Evolutionary conservation across 257 asterid species (phyloP).

Genomic region (Solanum okadae): DNA sequence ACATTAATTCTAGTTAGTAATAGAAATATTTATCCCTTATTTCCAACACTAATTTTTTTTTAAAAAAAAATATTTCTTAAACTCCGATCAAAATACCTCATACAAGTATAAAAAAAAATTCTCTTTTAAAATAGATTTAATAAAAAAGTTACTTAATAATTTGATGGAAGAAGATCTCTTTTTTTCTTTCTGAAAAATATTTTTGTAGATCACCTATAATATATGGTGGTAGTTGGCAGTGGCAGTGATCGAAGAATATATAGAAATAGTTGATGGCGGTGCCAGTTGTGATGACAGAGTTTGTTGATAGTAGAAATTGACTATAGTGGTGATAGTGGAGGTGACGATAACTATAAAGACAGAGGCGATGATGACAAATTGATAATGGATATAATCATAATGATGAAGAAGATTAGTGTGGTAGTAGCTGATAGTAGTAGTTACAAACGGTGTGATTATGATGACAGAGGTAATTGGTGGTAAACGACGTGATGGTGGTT

Average conservation of each 20-base stretch:
- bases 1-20: too few species aligned
- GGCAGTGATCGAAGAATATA: neutral
- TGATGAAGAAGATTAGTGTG: too few species aligned
- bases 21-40: neutral
- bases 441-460: too few species aligned
- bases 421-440: too few species aligned
- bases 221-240: neutral
- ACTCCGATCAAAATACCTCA: neutral
- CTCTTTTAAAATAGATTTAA: too few species aligned
- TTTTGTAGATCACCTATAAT: too few species aligned
- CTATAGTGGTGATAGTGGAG: neutral
- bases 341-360: rapidly evolving
- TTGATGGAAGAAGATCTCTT: too few species aligned
- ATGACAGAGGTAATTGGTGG: too few species aligned
- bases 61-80: neutral
- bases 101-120: too few species aligned
- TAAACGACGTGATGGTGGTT: neutral
- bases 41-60: neutral
- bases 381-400: neutral
- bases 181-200: too few species aligned
- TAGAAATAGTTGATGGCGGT: neutral
- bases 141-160: too few species aligned
- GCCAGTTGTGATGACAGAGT: neutral
- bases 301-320: neutral
- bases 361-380: too few species aligned